phyloP scores from a whole-genome alignment of 306 rosid genomes.

The Prunus mongolica region DNA sequence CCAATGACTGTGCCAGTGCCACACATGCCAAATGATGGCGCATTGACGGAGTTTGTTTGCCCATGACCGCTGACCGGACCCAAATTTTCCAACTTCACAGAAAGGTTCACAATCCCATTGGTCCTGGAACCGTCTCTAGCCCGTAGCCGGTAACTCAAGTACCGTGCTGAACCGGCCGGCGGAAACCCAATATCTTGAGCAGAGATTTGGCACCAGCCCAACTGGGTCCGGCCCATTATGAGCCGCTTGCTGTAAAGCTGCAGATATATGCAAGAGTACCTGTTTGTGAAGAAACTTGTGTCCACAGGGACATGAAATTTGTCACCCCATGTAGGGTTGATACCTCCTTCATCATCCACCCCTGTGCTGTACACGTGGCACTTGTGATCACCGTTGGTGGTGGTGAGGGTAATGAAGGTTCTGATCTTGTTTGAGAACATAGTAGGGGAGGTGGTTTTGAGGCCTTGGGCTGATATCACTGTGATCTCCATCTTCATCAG shows the following conservation, averaged over 20 bases:
- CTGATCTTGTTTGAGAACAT: slow-evolving; percentile 26
- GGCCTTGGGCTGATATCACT: slow-evolving; percentile 44
- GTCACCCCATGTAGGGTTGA: slow-evolving; percentile 41
- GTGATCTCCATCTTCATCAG: slow-evolving; percentile 44
- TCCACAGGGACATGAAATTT: slow-evolving; percentile 41
- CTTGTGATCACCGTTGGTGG: slow-evolving; percentile 13
- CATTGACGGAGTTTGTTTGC: not conserved
- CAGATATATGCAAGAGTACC: slow-evolving; percentile 34
- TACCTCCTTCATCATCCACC: slow-evolving; percentile 34
- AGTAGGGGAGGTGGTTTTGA: slow-evolving; percentile 23
- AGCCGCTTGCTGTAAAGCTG: slow-evolving; percentile 38
- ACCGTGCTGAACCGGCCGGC: slow-evolving; percentile 22
- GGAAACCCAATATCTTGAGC: slow-evolving; percentile 39
- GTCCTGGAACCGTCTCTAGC: slow-evolving; percentile 48
- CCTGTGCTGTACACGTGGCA: slow-evolving; percentile 30
- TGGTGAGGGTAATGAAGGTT: slow-evolving; percentile 46
- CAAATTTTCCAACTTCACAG: slow-evolving; percentile 29
- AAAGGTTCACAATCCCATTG: slow-evolving; percentile 37
- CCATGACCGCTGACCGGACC: slow-evolving; percentile 12
- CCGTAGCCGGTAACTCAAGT: slow-evolving; percentile 60
- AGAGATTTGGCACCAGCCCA: slow-evolving; percentile 56
- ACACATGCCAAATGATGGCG: slow-evolving; percentile 20
- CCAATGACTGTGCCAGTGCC: slow-evolving; percentile 54
- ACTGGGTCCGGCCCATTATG: slow-evolving; percentile 31
- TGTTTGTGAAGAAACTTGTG: slow-evolving; percentile 36